Conservation (phyloP, 2,329 filamentous ascomycete genomes). For the Apiospora phragmitis region DNA sequence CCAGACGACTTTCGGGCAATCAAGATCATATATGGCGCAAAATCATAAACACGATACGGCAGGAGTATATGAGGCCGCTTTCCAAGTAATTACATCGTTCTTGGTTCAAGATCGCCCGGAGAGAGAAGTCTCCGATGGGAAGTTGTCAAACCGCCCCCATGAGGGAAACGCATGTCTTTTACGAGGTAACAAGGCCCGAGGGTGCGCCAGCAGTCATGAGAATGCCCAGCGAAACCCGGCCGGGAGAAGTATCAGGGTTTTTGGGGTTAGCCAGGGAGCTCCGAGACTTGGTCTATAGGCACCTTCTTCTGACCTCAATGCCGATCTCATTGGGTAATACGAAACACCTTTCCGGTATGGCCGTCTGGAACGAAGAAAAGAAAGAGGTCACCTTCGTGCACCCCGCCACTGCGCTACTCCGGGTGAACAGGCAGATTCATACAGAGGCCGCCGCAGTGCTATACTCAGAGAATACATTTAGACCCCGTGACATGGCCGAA, state of each 20-base stretch:
- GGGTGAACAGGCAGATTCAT: neutral
- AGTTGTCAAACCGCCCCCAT: neutral
- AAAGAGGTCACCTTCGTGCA: neutral
- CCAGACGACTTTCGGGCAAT: no score
- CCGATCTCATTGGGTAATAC: neutral
- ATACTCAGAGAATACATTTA: neutral
- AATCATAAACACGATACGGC: no score
- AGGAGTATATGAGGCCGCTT: no score
- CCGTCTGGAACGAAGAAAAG: neutral
- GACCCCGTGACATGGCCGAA: neutral
- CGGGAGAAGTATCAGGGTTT: neutral
- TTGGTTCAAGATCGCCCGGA: neutral
- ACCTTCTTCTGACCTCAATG: neutral
- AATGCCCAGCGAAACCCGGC: neutral
- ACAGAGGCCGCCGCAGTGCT: neutral
- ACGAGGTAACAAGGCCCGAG: neutral
- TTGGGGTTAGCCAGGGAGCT: neutral
- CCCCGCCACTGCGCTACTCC: neutral
- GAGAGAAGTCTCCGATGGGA: neutral
- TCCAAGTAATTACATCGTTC: no score
- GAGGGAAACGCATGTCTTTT: neutral
- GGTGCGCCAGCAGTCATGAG: no score
- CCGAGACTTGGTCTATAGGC: neutral
- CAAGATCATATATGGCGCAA: no score
- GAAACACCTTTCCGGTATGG: neutral